Base-by-base conservation (phyloP, 1,139 yeast species). In the Taphrina deformans region DNA sequence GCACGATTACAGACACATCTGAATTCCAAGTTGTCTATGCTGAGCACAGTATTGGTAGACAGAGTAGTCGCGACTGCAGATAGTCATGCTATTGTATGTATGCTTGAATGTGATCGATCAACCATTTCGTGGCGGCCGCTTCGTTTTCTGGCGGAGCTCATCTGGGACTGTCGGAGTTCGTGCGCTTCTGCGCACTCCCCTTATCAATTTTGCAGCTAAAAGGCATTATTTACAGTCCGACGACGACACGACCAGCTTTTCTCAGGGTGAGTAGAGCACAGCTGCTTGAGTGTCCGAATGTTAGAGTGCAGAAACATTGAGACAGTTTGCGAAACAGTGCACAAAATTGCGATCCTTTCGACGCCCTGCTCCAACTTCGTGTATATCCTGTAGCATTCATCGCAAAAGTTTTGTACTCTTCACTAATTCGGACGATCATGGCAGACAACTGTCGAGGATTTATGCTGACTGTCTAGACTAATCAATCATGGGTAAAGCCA, bases 401-500 rank as follows among this genome's bases (percentile, higher is more conserved):
- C 33, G 33, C 33, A 29, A 29, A 29, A 29, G 6, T 3, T 38
- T 18, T 38, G 16, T 18, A 38, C 41, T 38, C 41, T 18, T 38
- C n/a, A n/a, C 16, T 10, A 14, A 24, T 18, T 44, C n/a, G 7
- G 12, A 21, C 1, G 18, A 5, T 26, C 38, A 3, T n/a, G 38
- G 18, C n/a, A 23, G 27, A 5, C 16, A 9, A n/a, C n/a, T 48
- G 5, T 12, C 33, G 21, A 29, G 27, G 21, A 5, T 18, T 10
- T n/a, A 21, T 9, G 21, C 27, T 44, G 48, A 44, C 48, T 23
- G 12, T 29, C 12, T 21, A 21, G 29, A 51, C 26, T 51, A 26
- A 38, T 38, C 16, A 21, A 33, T 24, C 63, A 48, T 48, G 68
- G 69, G 69, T 52, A 67, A 67, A 53, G 69, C 69, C 27, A 88